These are phyloP conservation scores for Colletotrichum sp. DNA, from an alignment of 2,329 filamentous ascomycete genomes.

Conservation along the genomic window DNA sequence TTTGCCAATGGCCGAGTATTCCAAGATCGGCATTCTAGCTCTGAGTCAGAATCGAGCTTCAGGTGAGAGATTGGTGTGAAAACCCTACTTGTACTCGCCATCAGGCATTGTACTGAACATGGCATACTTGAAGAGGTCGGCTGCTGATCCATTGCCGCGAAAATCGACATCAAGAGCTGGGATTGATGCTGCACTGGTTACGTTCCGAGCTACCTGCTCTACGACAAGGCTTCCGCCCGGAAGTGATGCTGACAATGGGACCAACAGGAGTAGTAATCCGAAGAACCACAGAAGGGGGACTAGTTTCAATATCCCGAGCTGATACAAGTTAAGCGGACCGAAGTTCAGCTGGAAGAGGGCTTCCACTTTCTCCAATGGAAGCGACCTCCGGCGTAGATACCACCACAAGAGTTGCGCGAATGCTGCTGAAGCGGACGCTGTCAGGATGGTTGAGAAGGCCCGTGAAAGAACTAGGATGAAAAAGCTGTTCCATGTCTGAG, in stretches of 20 bases:
- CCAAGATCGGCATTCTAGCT: not conserved
- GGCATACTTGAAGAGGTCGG: not conserved
- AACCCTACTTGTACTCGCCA: not conserved
- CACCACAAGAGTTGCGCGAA: not conserved
- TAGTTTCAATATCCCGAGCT: not conserved
- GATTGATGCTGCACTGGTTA: not conserved
- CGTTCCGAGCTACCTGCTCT: not conserved
- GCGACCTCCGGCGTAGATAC: not conserved
- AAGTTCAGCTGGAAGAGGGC: not conserved
- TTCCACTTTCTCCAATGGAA: not conserved
- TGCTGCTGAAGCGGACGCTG: not conserved
- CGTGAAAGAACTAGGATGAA: not conserved
- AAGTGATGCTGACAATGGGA: not conserved
- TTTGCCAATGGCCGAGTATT: not conserved
- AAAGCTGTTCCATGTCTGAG: not conserved
- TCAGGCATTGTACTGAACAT: not conserved
- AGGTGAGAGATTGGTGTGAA: not conserved
- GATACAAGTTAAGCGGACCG: not conserved
- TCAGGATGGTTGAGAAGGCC: not conserved
- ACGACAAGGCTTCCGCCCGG: not conserved
- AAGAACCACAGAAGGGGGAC: not conserved
- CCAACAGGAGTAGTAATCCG: not conserved
- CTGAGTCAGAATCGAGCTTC: not conserved
- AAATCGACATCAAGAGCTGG: not conserved
- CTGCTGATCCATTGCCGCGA: not conserved